phyloP scores from a whole-genome alignment of 108 stramenopile genomes.

The Cyclotella distinguenda region DNA sequence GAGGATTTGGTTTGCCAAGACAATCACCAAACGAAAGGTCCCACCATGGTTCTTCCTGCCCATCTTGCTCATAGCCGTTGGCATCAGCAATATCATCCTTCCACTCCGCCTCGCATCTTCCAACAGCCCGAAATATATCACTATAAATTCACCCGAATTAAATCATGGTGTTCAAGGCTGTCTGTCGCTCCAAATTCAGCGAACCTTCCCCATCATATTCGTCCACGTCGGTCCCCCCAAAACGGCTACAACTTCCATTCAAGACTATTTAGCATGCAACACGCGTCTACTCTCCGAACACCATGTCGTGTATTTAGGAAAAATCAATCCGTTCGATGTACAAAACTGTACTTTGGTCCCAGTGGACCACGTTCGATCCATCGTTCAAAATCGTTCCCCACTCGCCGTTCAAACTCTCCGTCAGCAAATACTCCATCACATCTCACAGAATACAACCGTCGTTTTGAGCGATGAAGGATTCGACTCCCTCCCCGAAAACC shows the following conservation, averaged over 20 bases:
- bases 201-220: not conserved
- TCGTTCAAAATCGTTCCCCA: not conserved
- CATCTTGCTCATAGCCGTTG: too few relatives aligned
- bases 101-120: too few relatives aligned
- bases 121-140: too few relatives aligned
- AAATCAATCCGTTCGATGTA: conserved; percentile 2
- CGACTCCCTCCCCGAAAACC: not conserved
- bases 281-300: not conserved
- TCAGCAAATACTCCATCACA: not conserved
- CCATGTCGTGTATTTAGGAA: not conserved
- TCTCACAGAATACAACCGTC: not conserved
- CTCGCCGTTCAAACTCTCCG: not conserved
- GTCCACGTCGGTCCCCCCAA: conserved; percentile 7
- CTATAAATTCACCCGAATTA: too few relatives aligned
- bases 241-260: conserved; percentile 4
- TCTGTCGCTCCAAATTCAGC: not conserved
- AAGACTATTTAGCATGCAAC: conserved; percentile 10
- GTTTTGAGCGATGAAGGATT: not conserved
- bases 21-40: too few relatives aligned
- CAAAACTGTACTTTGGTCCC: not conserved
- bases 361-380: not conserved
- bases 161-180: too few relatives aligned
- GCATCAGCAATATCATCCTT: too few relatives aligned
- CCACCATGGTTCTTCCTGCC: too few relatives aligned
- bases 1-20: too few relatives aligned